These are phyloP conservation scores for Agaricus blazei DNA, from an alignment of 768 basidiomycete species.

Conservation along the genomic window DNA sequence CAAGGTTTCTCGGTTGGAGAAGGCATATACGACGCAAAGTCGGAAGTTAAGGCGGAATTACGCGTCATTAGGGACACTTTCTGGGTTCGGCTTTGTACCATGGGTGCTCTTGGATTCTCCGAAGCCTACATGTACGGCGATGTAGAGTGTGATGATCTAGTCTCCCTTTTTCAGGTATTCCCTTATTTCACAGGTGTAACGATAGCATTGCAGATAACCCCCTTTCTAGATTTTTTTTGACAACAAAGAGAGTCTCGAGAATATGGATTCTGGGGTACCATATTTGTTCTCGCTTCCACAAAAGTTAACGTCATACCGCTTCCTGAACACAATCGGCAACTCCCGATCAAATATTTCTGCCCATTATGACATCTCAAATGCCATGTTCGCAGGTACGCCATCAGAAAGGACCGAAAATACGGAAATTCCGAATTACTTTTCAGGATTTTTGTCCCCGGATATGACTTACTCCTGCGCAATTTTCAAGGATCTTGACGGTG, in stretches of 20 bases:
- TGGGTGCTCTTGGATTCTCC: constrained; percentile 68
- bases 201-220: neutral
- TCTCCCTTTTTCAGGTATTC: constrained; percentile 55
- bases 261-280: constrained; percentile 44
- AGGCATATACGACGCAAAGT: constrained; percentile 12
- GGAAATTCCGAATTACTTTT: neutral
- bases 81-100: constrained; percentile 52
- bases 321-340: constrained; percentile 62
- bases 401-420: neutral
- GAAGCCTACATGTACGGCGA: constrained; percentile 81
- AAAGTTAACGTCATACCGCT: constrained; percentile 51
- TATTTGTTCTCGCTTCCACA: constrained; percentile 50
- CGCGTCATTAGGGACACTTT: constrained; percentile 48
- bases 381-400: constrained; percentile 57
- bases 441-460: constrained; percentile 57
- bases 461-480: constrained; percentile 80
- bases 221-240: constrained; percentile 54
- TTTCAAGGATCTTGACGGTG: constrained; percentile 58
- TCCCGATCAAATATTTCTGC: constrained; percentile 66
- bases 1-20: constrained; percentile 8
- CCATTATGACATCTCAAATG: constrained; percentile 77
- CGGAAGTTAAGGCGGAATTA: constrained; percentile 35
- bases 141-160: constrained; percentile 62
- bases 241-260: constrained; percentile 45
- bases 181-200: neutral